Conservation (phyloP, 1,284 basidiomycete genomes). For the Leucoagaricus sp. region DNA sequence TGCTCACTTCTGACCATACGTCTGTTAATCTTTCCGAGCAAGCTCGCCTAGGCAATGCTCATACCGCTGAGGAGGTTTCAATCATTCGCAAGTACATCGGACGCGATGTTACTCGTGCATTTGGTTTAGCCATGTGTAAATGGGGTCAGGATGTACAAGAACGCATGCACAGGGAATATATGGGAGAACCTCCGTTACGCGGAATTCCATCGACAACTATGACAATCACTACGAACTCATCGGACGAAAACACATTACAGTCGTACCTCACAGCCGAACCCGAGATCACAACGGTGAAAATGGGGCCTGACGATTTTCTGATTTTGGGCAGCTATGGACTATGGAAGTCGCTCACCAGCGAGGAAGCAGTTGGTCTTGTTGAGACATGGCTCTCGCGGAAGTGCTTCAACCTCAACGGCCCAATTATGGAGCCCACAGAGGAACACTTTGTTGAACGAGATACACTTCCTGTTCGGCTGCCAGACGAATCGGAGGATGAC, state of each 20-base stretch:
- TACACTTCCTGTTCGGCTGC: neutral
- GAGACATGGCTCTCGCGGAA: constrained; percentile 40
- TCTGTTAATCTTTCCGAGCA: constrained; percentile 31
- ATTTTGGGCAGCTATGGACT: constrained; percentile 57
- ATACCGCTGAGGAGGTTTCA: constrained; percentile 20
- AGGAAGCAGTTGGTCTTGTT: constrained; percentile 58
- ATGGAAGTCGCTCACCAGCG: constrained; percentile 56
- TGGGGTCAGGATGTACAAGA: constrained; percentile 39
- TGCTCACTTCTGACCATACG: constrained; percentile 54
- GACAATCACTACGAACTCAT: too few species aligned
- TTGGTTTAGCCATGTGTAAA: constrained; percentile 54
- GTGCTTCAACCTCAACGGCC: neutral
- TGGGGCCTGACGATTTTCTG: constrained; percentile 51
- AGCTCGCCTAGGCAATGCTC: constrained; percentile 21
- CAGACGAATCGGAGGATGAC: constrained; percentile 21
- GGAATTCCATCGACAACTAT: neutral
- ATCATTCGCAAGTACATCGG: constrained; percentile 20
- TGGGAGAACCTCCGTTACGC: constrained; percentile 29
- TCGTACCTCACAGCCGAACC: constrained; percentile 60
- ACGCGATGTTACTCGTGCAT: constrained; percentile 44
- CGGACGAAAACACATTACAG: neutral
- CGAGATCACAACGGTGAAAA: constrained; percentile 42
- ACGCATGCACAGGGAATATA: constrained; percentile 33
- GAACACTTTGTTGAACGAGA: constrained; percentile 1
- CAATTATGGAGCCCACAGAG: constrained; percentile 16